Conservation (phyloP, 768 basidiomycete genomes). For the Leccinum aurantiacum region DNA sequence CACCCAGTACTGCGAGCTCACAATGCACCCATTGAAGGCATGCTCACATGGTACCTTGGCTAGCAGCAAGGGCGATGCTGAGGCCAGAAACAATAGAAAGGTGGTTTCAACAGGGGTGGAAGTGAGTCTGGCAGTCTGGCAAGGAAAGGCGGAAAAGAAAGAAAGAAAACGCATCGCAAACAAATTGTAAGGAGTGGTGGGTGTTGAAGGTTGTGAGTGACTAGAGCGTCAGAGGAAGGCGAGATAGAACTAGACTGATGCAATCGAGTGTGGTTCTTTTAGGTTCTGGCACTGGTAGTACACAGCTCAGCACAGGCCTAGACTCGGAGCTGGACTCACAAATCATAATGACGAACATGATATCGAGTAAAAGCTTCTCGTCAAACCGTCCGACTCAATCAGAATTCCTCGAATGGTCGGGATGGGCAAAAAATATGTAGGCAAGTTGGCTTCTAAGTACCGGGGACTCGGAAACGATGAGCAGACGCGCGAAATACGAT, state of each 20-base stretch:
- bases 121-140: constrained; percentile 10
- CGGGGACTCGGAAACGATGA: no score
- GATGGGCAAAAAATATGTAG: no score
- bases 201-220: constrained; percentile 7
- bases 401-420: constrained; percentile 25
- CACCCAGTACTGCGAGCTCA: constrained; percentile 13
- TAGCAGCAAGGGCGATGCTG: neutral
- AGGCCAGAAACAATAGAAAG: no score
- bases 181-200: constrained; percentile 12
- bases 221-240: neutral
- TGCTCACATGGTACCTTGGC: neutral
- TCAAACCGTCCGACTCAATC: constrained; percentile 23
- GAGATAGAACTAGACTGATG: constrained; percentile 5
- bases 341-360: neutral
- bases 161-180: constrained; percentile 16
- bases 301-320: neutral
- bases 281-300: constrained; percentile 5
- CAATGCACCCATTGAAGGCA: constrained; percentile 8
- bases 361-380: neutral
- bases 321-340: neutral
- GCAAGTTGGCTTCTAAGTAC: no score
- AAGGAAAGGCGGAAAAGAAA: constrained; percentile 9
- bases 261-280: constrained; percentile 11
- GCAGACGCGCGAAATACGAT: no score
- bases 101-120: neutral